Base-by-base conservation (phyloP, 1,284 basidiomycete species). In the Earliella scabrosa region DNA sequence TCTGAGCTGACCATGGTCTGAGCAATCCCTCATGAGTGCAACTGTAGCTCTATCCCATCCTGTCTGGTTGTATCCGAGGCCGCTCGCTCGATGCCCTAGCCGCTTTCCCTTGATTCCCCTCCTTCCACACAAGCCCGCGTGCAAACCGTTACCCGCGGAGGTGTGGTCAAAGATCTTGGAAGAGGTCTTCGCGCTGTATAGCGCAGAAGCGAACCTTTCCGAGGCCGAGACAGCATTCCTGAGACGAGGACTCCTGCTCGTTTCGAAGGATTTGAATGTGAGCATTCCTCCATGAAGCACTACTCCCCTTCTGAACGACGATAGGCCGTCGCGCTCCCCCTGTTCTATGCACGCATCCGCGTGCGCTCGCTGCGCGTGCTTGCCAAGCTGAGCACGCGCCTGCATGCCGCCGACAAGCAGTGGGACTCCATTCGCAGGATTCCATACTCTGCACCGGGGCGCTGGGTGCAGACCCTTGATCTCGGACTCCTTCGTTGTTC, bases 381-480 rank as follows among this genome's bases (percentile, higher is more conserved):
- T 27, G 77, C 82, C 52, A 77, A 75, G 44, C 86, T 95, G 58
- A 76, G 83, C 9, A 61, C 73, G 23, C 77, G 76, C 23, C 77
- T 95, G 3, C 73, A 78, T 54, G 63, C 67, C 20, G 86, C 87
- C 18, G 93, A 95, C 61, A 78, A 85, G 64, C 83, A 82, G 66
- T 95, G 93, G 93, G 91, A 93, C 64, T 90, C 91, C 52, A 86
- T 95, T 56, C 83, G 90, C 50, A 81, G 92, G 40, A 92, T 92
- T 65, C 89, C 90, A 0, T 89, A 88, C 68, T 93, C 91, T 1
- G 80, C 87, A 0, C 93, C 93, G 1, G 93, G 92, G 24, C 82
- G 93, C 66, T 94, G 91, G 88, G 83, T 95, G 3, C 87, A 86
- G 50, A 71, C 71, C 5, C 76, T 95, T 23, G 87, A 94, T 68